Evolutionary conservation across 176 grass and related monocot species (phyloP), one percentile per base, ranked within the genome.

Genomic region (Pharus latifolius): DNA sequence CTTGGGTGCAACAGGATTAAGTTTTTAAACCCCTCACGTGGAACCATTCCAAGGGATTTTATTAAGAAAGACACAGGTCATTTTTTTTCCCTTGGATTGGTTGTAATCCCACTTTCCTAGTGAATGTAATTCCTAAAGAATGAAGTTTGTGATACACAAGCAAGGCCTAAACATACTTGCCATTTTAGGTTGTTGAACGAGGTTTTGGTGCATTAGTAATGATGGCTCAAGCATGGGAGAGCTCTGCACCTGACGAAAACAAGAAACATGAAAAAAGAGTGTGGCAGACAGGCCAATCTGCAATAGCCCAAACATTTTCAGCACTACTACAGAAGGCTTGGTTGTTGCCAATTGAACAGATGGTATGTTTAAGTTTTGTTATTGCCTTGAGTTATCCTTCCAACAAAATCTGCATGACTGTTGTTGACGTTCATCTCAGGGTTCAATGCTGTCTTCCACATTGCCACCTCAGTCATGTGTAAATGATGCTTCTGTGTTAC

Each of bases 221-320:
- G 0, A 84, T 96, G 72, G 79, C 68, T 51, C 88, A 96, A 82
- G 75, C 82, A 59, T 96, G 88, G 92, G 85, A 88, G 54, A 89
- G 71, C 68, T 86, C 76, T 83, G 72, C 75, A 27, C 82, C 85
- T 63, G 88, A 88, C 68, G 85, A 88, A 84, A 80, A 71, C 38
- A 74, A 78, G 68, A 71, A 73, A 43, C 72, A 84, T 29, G 75
- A 91, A 83, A 88, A 75, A 33, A 59, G 18, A 16, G 31, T 55
- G 20, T 84, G 84, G 84, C 80, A 87, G 51, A 81, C 69, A 28
- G 77, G 73, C 67, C 88, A 84, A 41, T 67, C 72, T 81, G 61
- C 76, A 51, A 86, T 96, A 33, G 80, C 85, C 37, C 81, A 61
- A 82, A 74, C 74, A 80, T 77, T 86, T 84, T 88, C 92, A n/a